Conservation (phyloP, 331 rosid genomes). For the Cydonia oblonga region DNA sequence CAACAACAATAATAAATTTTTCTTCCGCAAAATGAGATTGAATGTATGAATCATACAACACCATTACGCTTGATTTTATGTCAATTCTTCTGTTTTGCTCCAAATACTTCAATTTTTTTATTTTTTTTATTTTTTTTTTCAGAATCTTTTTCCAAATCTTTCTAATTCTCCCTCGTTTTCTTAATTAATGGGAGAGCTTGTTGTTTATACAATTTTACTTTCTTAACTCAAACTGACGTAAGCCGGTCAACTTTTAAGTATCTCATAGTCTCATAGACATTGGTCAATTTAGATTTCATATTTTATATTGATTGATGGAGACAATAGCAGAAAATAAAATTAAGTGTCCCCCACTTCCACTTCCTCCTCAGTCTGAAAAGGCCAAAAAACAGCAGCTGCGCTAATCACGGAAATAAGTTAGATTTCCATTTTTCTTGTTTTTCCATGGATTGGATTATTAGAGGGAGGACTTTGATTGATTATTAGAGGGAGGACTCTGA, state of each 20-base stretch:
- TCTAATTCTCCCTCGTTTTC: too few relatives aligned
- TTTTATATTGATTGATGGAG: not conserved
- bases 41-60: too few relatives aligned
- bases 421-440: not conserved
- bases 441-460: too few relatives aligned
- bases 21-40: accelerated
- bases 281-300: not conserved
- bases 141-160: too few relatives aligned
- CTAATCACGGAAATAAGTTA: constrained; percentile 42
- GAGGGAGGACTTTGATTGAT: too few relatives aligned
- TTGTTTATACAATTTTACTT: too few relatives aligned
- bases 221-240: too few relatives aligned
- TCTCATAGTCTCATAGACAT: not conserved
- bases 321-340: not conserved
- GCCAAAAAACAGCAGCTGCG: constrained; percentile 19
- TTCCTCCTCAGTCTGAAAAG: constrained; percentile 18
- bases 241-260: not conserved
- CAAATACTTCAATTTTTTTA: too few relatives aligned
- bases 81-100: too few relatives aligned
- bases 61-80: accelerated
- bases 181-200: too few relatives aligned
- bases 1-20: not conserved
- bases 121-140: too few relatives aligned
- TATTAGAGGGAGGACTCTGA: too few relatives aligned
- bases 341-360: not conserved